A percentile compares a stretch with the other conserved stretches of the same genome.
phyloP scores from a whole-genome alignment of 1,284 basidiomycete genomes.

The Fomitopsis pinicola region DNA sequence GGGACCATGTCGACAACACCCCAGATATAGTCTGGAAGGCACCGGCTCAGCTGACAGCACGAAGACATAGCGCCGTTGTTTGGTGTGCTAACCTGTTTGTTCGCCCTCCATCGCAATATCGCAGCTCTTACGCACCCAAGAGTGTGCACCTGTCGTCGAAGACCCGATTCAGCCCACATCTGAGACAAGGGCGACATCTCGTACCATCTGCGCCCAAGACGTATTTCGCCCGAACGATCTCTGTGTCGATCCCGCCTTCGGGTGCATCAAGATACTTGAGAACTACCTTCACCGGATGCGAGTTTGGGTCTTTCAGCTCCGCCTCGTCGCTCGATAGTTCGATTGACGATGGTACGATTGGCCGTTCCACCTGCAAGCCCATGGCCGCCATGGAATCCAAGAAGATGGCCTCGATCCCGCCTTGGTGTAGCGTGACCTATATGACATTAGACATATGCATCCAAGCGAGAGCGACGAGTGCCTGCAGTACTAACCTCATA shows the following conservation, averaged over 20 bases:
- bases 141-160: conserved; percentile 57
- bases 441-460: neutral
- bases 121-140: conserved; percentile 73
- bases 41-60: neutral
- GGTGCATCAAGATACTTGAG: conserved; percentile 28
- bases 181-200: neutral
- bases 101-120: conserved; percentile 75
- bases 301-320: conserved; percentile 36
- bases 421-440: conserved; percentile 72
- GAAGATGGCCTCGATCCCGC: conserved; percentile 68
- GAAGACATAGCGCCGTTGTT: no score
- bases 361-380: conserved; percentile 55
- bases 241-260: conserved; percentile 27
- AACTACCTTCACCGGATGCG: conserved; percentile 50
- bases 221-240: conserved; percentile 49
- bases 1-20: conserved; percentile 73
- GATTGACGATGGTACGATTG: conserved; percentile 50
- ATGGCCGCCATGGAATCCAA: conserved; percentile 54
- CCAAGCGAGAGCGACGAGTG: neutral
- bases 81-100: conserved; percentile 46
- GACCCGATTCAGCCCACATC: neutral
- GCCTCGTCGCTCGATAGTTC: conserved; percentile 42
- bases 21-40: conserved; percentile 61
- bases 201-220: conserved; percentile 53
- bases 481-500: conserved; percentile 44